Percentiles rank a stretch among this genome's conserved stretches.
Conservation (phyloP, 371 early-diverging fungal genomes). For the Coemansia sp. region DNA sequence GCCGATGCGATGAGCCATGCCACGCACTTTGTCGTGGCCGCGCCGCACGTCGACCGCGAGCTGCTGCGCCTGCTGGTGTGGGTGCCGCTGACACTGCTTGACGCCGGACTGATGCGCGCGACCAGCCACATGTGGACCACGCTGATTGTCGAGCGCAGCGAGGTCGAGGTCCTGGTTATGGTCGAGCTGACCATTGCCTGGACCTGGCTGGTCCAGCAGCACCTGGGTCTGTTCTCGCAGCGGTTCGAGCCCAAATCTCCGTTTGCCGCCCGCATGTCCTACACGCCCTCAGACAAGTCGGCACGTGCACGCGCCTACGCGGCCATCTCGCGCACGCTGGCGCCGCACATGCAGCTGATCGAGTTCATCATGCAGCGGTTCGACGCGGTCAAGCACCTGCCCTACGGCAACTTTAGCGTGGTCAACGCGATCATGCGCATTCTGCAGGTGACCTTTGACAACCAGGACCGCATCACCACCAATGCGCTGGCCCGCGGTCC, state of each 20-base stretch:
- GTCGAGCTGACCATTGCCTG: conserved; percentile 78
- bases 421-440: conserved; percentile 73
- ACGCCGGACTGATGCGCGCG: conserved; percentile 72
- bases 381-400: conserved; percentile 67
- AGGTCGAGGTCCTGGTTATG: conserved; percentile 73
- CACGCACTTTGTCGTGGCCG: conserved; percentile 23
- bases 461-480: conserved; percentile 57
- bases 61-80: conserved; percentile 77
- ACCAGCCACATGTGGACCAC: conserved; percentile 84
- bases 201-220: conserved; percentile 75
- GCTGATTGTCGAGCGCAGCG: conserved; percentile 77
- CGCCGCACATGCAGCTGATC: conserved; percentile 82
- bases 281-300: conserved; percentile 83
- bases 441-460: conserved; percentile 71
- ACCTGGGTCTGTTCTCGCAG: conserved; percentile 70
- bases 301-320: conserved; percentile 63
- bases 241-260: conserved; percentile 67
- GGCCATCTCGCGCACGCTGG: conserved; percentile 62
- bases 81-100: conserved; percentile 83
- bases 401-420: conserved; percentile 66
- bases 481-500: conserved; percentile 75
- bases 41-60: conserved; percentile 52
- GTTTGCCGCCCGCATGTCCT: conserved; percentile 86
- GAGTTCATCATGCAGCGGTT: conserved; percentile 82
- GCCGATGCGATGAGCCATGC: conserved; percentile 32